phyloP scores from a whole-genome alignment of 1,284 basidiomycete species.

The Rhodotorula mucilaginosa region DNA sequence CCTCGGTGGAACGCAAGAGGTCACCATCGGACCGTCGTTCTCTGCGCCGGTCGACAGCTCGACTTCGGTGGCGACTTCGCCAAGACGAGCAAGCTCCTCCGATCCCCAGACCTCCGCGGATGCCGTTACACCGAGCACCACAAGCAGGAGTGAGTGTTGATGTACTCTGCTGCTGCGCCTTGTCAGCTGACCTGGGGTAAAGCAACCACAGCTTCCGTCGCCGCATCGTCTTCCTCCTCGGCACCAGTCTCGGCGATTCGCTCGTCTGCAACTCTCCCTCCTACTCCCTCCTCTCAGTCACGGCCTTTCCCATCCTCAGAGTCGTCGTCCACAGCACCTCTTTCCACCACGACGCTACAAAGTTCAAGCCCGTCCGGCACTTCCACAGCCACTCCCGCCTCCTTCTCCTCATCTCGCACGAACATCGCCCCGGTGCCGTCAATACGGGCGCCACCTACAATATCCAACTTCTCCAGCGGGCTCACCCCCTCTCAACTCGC shows the following conservation, averaged over 20 bases:
- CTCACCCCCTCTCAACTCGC: constrained; percentile 18
- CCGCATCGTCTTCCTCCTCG: background rate
- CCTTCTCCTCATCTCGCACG: background rate
- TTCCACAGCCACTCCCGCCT: background rate
- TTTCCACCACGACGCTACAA: no score
- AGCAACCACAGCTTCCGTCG: no score
- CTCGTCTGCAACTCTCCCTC: background rate
- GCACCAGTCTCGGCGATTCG: background rate
- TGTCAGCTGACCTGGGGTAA: no score
- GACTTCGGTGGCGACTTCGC: background rate
- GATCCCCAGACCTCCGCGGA: background rate
- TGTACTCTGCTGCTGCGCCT: no score
- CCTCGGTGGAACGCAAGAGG: constrained; percentile 20
- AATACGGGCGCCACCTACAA: background rate
- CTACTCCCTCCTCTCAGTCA: background rate
- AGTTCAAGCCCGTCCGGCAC: background rate
- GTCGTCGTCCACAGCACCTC: background rate
- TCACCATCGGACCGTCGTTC: constrained; percentile 14
- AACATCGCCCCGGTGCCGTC: background rate
- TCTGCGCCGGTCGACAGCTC: background rate
- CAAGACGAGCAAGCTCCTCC: background rate
- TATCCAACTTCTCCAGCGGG: background rate
- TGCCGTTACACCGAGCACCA: no score
- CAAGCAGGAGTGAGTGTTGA: no score
- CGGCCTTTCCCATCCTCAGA: background rate